Conservation (phyloP, 108 stramenopile species). For the Conticribra guillardii region DNA sequence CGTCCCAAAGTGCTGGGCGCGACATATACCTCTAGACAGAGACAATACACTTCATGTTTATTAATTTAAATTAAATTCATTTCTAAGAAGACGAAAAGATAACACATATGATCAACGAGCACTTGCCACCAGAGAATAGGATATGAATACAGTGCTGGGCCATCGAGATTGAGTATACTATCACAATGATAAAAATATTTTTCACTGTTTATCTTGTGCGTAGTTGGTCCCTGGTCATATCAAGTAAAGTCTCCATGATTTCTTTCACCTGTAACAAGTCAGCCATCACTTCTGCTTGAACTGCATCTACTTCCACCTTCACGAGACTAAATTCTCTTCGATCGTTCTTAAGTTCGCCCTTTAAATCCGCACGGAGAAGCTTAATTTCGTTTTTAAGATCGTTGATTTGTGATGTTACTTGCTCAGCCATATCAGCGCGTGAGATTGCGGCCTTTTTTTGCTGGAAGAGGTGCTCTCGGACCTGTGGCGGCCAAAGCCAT, state of each 20-base stretch:
- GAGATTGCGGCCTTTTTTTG: conserved; percentile 47
- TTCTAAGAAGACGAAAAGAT: too few species aligned
- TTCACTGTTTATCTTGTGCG: conserved; percentile 10
- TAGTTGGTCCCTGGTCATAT: conserved; percentile 32
- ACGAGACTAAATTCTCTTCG: conserved; percentile 74
- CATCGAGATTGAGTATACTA: too few species aligned
- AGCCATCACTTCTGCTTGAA: conserved; percentile 74
- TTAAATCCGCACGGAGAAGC: neutral
- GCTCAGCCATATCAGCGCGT: neutral
- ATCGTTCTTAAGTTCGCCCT: conserved; percentile 67
- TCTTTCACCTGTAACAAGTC: conserved; percentile 81
- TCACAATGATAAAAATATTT: too few species aligned
- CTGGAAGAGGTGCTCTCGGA: conserved; percentile 45
- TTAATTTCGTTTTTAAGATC: neutral
- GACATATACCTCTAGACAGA: too few species aligned
- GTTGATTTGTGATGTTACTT: neutral
- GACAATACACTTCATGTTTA: too few species aligned
- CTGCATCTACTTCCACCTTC: conserved; percentile 69
- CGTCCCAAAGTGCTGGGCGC: too few species aligned
- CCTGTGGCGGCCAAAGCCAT: conserved; percentile 60
- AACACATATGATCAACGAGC: too few species aligned
- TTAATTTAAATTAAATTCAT: too few species aligned
- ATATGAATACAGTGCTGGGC: too few species aligned
- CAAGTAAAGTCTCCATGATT: conserved; percentile 73
- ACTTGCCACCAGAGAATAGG: too few species aligned